A percentile compares a stretch with the other conserved stretches of the same genome.
Evolutionary conservation across 2,329 filamentous ascomycete species (phyloP).

Genomic region (Juglanconis sp.): DNA sequence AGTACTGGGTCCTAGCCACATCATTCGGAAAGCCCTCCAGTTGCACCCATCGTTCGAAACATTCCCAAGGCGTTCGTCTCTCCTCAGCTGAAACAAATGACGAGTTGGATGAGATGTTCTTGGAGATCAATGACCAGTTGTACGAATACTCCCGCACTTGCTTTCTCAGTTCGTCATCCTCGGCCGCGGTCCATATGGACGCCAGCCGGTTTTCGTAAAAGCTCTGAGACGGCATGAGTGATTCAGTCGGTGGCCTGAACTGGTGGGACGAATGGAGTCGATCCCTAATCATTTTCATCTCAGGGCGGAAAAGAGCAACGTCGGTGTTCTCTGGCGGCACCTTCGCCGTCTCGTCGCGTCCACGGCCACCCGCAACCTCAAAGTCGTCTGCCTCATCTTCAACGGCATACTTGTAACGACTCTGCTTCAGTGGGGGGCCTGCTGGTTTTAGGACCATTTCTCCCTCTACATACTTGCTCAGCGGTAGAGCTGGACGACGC

Average conservation of each 20-base stretch:
- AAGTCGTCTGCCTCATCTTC: conserved; percentile 61
- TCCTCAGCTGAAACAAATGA: conserved; percentile 82
- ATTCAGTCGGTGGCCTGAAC: conserved; percentile 88
- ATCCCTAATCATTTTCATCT: conserved; percentile 86
- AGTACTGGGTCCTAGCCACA: conserved; percentile 94
- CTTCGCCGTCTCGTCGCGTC: conserved; percentile 31
- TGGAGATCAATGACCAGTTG: conserved; percentile 95
- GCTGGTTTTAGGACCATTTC: conserved; percentile 68
- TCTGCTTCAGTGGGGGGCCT: conserved; percentile 69
- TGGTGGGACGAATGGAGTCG: conserved; percentile 87
- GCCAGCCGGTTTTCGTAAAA: conserved; percentile 87
- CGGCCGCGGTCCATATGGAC: conserved; percentile 86
- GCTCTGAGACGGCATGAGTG: conserved; percentile 81
- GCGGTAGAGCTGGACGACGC: conserved; percentile 73
- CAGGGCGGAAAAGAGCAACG: conserved; percentile 83
- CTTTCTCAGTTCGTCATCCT: conserved; percentile 84
- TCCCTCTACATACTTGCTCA: conserved; percentile 83
- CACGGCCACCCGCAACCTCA: conserved; percentile 35
- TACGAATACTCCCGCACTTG: conserved; percentile 92
- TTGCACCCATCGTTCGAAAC: conserved; percentile 94
- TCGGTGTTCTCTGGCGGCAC: conserved; percentile 68
- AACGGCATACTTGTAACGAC: conserved; percentile 77
- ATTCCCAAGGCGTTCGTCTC: conserved; percentile 94
- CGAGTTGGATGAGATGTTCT: conserved; percentile 70
- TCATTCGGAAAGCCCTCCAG: conserved; percentile 87